Base-by-base conservation (phyloP, 345 rosid species). In the Orychophragmus violaceus region DNA sequence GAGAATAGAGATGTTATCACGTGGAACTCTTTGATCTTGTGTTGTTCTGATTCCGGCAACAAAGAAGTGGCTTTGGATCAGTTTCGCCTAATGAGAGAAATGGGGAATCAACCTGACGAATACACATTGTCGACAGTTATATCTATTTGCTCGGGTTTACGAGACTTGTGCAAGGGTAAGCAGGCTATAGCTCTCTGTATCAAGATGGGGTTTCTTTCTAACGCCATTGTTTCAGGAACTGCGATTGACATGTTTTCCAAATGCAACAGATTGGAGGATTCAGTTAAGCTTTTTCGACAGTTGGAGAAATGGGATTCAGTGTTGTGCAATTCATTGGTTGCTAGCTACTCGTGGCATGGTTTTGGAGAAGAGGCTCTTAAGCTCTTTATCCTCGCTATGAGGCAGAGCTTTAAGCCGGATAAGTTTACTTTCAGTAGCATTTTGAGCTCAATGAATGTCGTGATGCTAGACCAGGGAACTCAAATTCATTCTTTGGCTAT, bases 231-330 rank as follows among this genome's bases (percentile, higher is more conserved):
- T 79, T 77, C 78, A 33, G 87, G 94, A 81, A 89, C 96, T 2
- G 42, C 70, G 35, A 82, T 88, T 81, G 87, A 88, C 66, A 74
- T 88, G 72, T 88, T 86, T 78, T 86, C 96, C 29, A 82, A 88
- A 78, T 85, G 94, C 84, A 75, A 84, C 85, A 84, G 87, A 84
- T 81, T 88, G 81, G 83, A 75, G 71, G 83, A 83, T 68, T 82
- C 97, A 2, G 72, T 91, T 68, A 78, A 49, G 71, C 69, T 84
- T 76, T 88, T 88, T 58, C 69, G 59, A 25, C 75, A 86, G 45
- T 62, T 76, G 27, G 70, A 71, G 56, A 71, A 33, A 22, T 80
- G 87, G 85, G 86, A 88, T 72, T 79, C 81, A 22, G 79, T 79
- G 18, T 46, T 74, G 41, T 83, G 78, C 65, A 82, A 77, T 73